phyloP scores from a whole-genome alignment of 202 grass and related monocot genomes.

The Musa balbisiana region DNA sequence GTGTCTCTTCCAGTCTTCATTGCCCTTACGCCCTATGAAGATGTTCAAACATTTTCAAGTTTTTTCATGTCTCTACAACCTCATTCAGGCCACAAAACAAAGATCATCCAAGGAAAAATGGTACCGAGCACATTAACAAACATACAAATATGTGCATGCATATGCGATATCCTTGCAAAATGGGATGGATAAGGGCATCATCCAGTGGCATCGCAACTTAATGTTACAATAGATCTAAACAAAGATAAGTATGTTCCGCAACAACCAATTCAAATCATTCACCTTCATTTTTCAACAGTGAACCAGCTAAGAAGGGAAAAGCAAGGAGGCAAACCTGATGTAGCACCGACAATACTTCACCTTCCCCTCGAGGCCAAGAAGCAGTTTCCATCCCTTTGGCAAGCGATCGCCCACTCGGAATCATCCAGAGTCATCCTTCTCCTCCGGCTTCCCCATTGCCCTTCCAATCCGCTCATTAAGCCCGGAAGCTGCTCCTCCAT shows the following conservation, averaged over 20 bases:
- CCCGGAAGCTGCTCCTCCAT: conserved; percentile 50
- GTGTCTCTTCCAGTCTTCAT: too few species aligned
- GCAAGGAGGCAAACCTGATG: conserved; percentile 52
- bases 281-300: background rate
- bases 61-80: too few species aligned
- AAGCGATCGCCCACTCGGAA: conserved; percentile 68
- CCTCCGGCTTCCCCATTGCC: conserved; percentile 50
- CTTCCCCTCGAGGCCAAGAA: conserved; percentile 72
- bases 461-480: conserved; percentile 53
- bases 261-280: background rate
- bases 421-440: conserved; percentile 62
- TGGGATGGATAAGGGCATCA: background rate
- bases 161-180: too few species aligned
- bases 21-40: too few species aligned
- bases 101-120: too few species aligned
- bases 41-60: too few species aligned
- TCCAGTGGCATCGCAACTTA: background rate
- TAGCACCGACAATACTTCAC: conserved; percentile 50
- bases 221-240: background rate
- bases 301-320: background rate
- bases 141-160: too few species aligned
- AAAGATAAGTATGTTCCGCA: background rate
- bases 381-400: conserved; percentile 68
- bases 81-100: too few species aligned
- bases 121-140: too few species aligned